Evolutionary conservation across 345 rosid genomes (phyloP).

Genomic region (Chamaenerion angustifolium): DNA sequence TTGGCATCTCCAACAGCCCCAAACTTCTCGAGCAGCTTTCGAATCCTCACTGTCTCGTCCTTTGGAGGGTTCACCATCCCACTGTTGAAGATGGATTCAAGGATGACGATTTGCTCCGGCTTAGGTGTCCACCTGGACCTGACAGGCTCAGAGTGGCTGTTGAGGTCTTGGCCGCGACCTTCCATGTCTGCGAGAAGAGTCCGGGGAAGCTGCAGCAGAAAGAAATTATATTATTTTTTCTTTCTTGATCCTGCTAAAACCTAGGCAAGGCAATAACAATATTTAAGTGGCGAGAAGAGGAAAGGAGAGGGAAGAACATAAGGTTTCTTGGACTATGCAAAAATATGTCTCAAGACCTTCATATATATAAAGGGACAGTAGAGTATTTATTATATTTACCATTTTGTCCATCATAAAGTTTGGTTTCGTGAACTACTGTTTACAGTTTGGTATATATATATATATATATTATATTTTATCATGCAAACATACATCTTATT

Average conservation of each 20-base stretch:
- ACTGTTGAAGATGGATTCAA: conserved; percentile 95
- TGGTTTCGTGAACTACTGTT: too few species aligned
- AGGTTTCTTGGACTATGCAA: too few species aligned
- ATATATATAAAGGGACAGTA: too few species aligned
- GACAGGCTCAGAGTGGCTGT: conserved; percentile 37
- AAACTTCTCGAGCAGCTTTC: conserved; percentile 81
- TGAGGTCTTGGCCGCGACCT: conserved; percentile 54
- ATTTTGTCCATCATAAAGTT: too few species aligned
- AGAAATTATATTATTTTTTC: conserved; percentile 3
- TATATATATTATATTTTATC: too few species aligned
- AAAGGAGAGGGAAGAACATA: too few species aligned
- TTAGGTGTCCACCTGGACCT: conserved; percentile 98
- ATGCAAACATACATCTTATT: too few species aligned
- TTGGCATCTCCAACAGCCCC: conserved; percentile 93
- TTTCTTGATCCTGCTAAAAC: conserved; percentile 11
- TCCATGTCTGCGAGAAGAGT: conserved; percentile 28
- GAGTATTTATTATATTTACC: too few species aligned
- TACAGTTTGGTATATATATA: too few species aligned
- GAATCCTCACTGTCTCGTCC: conserved; percentile 81
- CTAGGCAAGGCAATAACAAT: conserved; percentile 10
- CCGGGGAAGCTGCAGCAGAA: background rate
- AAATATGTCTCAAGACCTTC: too few species aligned
- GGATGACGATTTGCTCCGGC: conserved; percentile 94
- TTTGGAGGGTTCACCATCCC: conserved; percentile 98
- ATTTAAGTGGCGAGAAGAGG: too few species aligned